phyloP scores from a whole-genome alignment of 495 filamentous ascomycete species.

The Penicillium maclennaniae region DNA sequence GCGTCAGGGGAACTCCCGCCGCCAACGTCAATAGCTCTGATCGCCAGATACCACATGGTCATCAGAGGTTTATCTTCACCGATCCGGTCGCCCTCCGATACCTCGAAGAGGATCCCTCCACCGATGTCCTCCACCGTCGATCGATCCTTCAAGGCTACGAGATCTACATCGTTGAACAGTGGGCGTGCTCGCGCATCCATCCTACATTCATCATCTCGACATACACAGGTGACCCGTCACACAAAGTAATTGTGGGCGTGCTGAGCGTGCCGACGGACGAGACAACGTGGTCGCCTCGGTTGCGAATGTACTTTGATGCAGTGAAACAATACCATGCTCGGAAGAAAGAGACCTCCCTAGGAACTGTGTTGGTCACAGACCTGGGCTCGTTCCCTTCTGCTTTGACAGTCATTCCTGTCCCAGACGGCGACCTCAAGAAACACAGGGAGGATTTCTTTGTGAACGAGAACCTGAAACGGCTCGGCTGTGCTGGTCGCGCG shows the following conservation, averaged over 20 bases:
- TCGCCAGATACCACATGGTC: slow-evolving; percentile 24
- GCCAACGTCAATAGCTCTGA: slow-evolving; percentile 19
- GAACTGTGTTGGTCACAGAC: slow-evolving; percentile 90
- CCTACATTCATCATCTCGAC: slow-evolving; percentile 91
- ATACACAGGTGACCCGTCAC: slow-evolving; percentile 82
- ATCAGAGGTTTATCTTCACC: slow-evolving; percentile 61
- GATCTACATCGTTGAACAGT: slow-evolving; percentile 94
- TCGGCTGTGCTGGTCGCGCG: slow-evolving; percentile 87
- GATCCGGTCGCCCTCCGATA: slow-evolving; percentile 79
- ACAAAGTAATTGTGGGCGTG: slow-evolving; percentile 74
- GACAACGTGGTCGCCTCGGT: slow-evolving; percentile 68
- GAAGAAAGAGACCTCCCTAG: slow-evolving; percentile 73
- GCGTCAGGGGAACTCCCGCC: slow-evolving; percentile 23
- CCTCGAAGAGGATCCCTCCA: slow-evolving; percentile 80
- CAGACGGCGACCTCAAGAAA: slow-evolving; percentile 77
- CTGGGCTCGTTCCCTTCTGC: slow-evolving; percentile 84
- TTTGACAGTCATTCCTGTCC: slow-evolving; percentile 82
- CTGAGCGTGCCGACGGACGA: slow-evolving; percentile 81
- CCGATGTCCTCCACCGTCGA: slow-evolving; percentile 68
- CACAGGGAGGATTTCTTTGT: slow-evolving; percentile 87
- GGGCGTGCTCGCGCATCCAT: slow-evolving; percentile 87
- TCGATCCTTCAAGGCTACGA: slow-evolving; percentile 77
- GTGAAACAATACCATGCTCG: slow-evolving; percentile 80
- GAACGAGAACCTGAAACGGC: slow-evolving; percentile 87
- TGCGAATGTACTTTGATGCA: slow-evolving; percentile 82